Evolutionary conservation across 148 eudicot species (phyloP), one percentile per base, ranked within the genome.

Genomic region (Amaranthus cruentus): DNA sequence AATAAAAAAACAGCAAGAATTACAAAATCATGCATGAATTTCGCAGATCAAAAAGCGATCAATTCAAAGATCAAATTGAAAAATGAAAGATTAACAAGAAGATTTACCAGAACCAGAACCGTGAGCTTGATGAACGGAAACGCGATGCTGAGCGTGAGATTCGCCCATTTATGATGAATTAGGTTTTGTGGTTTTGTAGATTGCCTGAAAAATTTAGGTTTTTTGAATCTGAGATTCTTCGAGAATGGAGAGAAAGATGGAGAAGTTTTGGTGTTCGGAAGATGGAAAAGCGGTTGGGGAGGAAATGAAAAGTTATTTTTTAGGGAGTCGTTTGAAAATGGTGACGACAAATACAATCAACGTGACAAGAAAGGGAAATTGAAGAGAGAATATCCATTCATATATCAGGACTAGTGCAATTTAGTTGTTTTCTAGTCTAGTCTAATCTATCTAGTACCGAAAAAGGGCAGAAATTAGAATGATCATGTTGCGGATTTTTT

Each of bases 81-180:
- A 6, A 55, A 6, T 60, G 69, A 12, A 18, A 4, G 18, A 59
- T 6, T 15, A 66, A 14, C 1, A 44, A 54, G 60, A 21, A 18
- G 18, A 18, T 18, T 18, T 69, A 95, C 98, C 91, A 55, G 90
- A 55, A 54, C 92, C 93, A 71, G 82, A 88, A 72, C 98, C 96
- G 46, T 91, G 98, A 81, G 85, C 75, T 75, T 76, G 92, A 86
- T 95, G 89, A 59, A 91, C 87, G 15, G 90, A 88, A 71, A 77
- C 62, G 65, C 82, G 87, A 66, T 58, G 84, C 81, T 42, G 46
- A n/a, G 66, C 38, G 55, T 76, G 87, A 73, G 88, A 78, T 61
- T 90, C 96, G 78, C 69, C 85, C 97, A 95, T 95, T 75, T 15
- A 55, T 7, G 84, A 14, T 9, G 48, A 28, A 72, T 65, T 87